Conservation (phyloP, 768 basidiomycete species). For the Mycena floridula region DNA sequence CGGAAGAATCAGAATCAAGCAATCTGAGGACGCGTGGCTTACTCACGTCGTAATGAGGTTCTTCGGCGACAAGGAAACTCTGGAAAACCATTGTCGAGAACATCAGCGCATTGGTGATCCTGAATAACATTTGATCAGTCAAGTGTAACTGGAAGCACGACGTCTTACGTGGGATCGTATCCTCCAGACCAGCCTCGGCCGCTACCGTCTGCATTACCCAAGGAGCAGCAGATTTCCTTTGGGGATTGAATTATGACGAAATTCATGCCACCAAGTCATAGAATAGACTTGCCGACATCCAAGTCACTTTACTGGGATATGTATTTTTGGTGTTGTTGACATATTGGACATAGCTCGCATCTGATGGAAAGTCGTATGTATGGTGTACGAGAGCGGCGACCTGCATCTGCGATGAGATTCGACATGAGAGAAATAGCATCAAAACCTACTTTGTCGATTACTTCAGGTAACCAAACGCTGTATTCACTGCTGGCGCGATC, state of each 20-base stretch:
- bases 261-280: neutral
- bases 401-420: conserved; percentile 7
- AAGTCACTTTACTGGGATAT: conserved; percentile 26
- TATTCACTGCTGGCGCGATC: conserved; percentile 25
- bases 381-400: conserved; percentile 36
- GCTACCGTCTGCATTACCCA: conserved; percentile 26
- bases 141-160: neutral
- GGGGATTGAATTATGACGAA: neutral
- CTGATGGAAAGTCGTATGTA: conserved; percentile 40
- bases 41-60: conserved; percentile 32
- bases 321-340: conserved; percentile 18
- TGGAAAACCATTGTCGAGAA: conserved; percentile 32
- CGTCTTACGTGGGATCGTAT: conserved; percentile 29
- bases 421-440: neutral
- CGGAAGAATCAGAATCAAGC: neutral
- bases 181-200: conserved; percentile 27
- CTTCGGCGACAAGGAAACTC: conserved; percentile 27
- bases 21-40: too few relatives aligned
- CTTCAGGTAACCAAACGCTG: conserved; percentile 27
- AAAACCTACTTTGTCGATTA: conserved; percentile 23
- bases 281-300: conserved; percentile 29
- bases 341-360: conserved; percentile 25
- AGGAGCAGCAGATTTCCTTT: conserved; percentile 32
- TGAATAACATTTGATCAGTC: conserved; percentile 2
- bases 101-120: conserved; percentile 33